Base-by-base conservation (phyloP, 2,329 filamentous ascomycete species). In the Aspergillus ruber region DNA sequence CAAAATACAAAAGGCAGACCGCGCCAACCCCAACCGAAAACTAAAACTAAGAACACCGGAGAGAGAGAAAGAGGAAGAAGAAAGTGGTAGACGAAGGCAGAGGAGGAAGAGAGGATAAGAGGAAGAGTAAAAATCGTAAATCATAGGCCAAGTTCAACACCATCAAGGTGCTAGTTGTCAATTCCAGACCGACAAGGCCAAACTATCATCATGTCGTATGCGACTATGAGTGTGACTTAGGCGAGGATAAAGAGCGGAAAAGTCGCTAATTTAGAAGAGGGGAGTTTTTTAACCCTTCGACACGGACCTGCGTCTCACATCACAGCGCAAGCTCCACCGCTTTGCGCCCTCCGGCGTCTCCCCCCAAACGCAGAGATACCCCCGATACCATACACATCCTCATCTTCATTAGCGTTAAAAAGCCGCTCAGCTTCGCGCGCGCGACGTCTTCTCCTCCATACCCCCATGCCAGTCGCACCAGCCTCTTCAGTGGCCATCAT, bases 401-500 rank as follows among this genome's bases (percentile, higher is more conserved):
- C 81, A 40, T 87, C 87, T 54, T 90, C 86, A 64, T 95, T 90
- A 56, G 88, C 82, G 42, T 86, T 83, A 68, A 93, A 88, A 56
- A 88, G 75, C 63, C 85, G 77, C 62, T 89, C 85, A 4, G 90
- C 89, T 64, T 95, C 88, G 42, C 90, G 79, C 2, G 88, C 88
- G 50, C 90, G 78, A 43, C 90, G 78, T 53, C 90, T 76, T 49
- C 90, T 75, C 45, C 90, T 76, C 46, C 90, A 77, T 2, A 79
- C 74, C 5, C 86, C 88, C 2, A 73, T 75, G 33, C 69, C 70
- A 9, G 62, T 59, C 2, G 80, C 79, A 2, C 85, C 86, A 0
- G 86, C 88, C 64, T 96, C 91, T 66, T 95, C 89, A 44, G 81
- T 87, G 13, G 88, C 84, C 71, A 94, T 88, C 90, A 96, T 96